Evolutionary conservation across 2,329 filamentous ascomycete genomes (phyloP), one percentile per base, ranked within the genome.

Genomic region (Penicillium palitans): DNA sequence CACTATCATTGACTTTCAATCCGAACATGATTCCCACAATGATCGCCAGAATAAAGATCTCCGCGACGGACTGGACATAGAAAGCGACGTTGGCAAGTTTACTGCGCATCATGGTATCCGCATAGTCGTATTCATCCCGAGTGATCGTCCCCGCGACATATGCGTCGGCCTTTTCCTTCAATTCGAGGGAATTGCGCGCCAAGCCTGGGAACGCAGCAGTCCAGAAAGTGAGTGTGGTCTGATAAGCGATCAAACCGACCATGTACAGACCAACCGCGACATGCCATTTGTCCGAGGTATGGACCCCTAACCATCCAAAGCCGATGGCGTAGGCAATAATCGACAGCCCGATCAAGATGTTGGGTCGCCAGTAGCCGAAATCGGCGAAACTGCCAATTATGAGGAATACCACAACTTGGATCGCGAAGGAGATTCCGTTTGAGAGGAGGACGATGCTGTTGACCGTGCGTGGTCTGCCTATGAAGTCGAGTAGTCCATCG

Each of bases 171-270:
- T 79, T 80, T 2, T 74, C 70, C 27, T 83, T 76, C 67, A 86
- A 73, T 25, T 81, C 76, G 1, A 70, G 66, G 0, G 81, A 83
- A 62, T 86, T 85, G 7, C 83, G 72, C 5, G 84, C 83, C 8
- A 87, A 72, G 0, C 82, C 79, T 4, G 84, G 83, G 57, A 86
- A 86, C 0, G 87, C 85, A 0, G 87, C 86, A 0, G 85, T 87
- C 85, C 86, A 89, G 70, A 88, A 89, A 0, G 87, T 89, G 49
- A 89, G 75, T 0, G 84, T 87, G 2, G 87, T 82, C 71, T 89
- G 86, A 64, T 89, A 89, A 1, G 83, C 82, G 61, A 90, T 86
- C 42, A 89, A 61, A 33, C 86, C 87, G 17, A 88, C 81, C 55
- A 89, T 86, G 69, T 90, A 90, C 17, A 90, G 70, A 0, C 81